Evolutionary conservation across 2,329 filamentous ascomycete species (phyloP).

Genomic region (Trichocomaceae sp.): DNA sequence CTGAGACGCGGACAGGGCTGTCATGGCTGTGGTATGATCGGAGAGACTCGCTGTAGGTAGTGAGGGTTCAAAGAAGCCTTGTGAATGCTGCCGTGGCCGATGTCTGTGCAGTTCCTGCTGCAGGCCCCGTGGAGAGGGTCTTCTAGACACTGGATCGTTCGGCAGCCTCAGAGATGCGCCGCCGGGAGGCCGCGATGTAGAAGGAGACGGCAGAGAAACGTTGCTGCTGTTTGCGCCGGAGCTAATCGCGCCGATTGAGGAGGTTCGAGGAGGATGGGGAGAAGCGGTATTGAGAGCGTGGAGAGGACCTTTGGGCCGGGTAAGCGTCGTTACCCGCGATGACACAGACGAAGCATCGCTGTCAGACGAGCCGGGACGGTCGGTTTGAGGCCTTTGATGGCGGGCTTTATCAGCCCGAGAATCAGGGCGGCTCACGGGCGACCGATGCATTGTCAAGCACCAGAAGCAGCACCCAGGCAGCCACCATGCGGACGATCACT

Average conservation of each 20-base stretch:
- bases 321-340: slow-evolving; percentile 40
- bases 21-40: slow-evolving; percentile 36
- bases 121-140: slow-evolving; percentile 32
- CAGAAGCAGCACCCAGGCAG: slow-evolving; percentile 9
- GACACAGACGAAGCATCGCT: slow-evolving; percentile 38
- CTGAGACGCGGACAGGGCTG: slow-evolving; percentile 51
- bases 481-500: slow-evolving; percentile 9
- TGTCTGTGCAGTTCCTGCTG: slow-evolving; percentile 35
- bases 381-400: slow-evolving; percentile 5
- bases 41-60: slow-evolving; percentile 48
- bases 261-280: slow-evolving; percentile 23
- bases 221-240: slow-evolving; percentile 26
- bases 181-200: slow-evolving; percentile 31
- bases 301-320: slow-evolving; percentile 35
- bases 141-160: slow-evolving; percentile 17
- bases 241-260: slow-evolving; percentile 21
- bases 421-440: slow-evolving; percentile 12
- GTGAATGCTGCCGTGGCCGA: slow-evolving; percentile 50
- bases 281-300: slow-evolving; percentile 25
- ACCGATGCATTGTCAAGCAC: slow-evolving; percentile 10
- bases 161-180: slow-evolving; percentile 13
- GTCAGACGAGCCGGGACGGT: slow-evolving; percentile 38
- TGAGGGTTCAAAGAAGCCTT: slow-evolving; percentile 62
- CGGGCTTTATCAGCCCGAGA: slow-evolving; percentile 6
- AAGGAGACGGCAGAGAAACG: slow-evolving; percentile 29